Percentiles rank a stretch among this genome's conserved stretches.
Evolutionary conservation across 2,329 filamentous ascomycete genomes (phyloP).

Genomic region (Coniochaeta sp.): DNA sequence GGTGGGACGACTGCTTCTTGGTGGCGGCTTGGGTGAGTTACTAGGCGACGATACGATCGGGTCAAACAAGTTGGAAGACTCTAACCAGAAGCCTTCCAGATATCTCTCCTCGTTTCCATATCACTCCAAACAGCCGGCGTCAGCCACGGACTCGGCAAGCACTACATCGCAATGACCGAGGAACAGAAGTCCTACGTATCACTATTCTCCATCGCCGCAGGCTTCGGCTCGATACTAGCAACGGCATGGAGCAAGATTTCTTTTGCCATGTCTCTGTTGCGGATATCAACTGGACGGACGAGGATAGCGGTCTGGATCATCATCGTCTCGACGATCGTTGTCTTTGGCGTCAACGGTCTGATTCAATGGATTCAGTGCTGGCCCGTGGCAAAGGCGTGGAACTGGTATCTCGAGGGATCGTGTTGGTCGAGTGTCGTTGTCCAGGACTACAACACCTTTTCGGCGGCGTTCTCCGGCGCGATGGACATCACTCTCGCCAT

Average conservation of each 20-base stretch:
- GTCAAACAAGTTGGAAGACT: background rate
- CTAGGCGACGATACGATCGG: background rate
- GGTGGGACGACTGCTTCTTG: background rate
- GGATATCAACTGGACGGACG: constrained; percentile 11
- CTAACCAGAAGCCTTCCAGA: background rate
- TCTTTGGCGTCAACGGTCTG: constrained; percentile 6
- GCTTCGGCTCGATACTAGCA: constrained; percentile 14
- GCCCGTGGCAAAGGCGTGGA: constrained; percentile 3
- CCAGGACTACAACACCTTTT: constrained; percentile 1
- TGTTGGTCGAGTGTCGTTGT: constrained; percentile 1
- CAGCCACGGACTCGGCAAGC: background rate
- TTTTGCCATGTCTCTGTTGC: constrained; percentile 17
- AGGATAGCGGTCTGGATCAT: constrained; percentile 13
- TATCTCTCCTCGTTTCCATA: background rate
- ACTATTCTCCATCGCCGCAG: background rate
- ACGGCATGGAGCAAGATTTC: constrained; percentile 21
- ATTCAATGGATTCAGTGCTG: constrained; percentile 6
- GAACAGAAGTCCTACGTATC: background rate
- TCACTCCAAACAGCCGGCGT: background rate
- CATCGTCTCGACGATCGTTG: constrained; percentile 10
- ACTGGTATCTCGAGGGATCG: background rate
- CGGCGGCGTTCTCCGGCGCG: background rate
- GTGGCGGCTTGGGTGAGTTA: background rate
- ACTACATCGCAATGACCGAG: background rate
- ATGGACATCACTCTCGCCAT: background rate